These are phyloP conservation scores for Nigrospora sphaerica DNA, from an alignment of 2,329 filamentous ascomycete species.

Conservation along the genomic window DNA sequence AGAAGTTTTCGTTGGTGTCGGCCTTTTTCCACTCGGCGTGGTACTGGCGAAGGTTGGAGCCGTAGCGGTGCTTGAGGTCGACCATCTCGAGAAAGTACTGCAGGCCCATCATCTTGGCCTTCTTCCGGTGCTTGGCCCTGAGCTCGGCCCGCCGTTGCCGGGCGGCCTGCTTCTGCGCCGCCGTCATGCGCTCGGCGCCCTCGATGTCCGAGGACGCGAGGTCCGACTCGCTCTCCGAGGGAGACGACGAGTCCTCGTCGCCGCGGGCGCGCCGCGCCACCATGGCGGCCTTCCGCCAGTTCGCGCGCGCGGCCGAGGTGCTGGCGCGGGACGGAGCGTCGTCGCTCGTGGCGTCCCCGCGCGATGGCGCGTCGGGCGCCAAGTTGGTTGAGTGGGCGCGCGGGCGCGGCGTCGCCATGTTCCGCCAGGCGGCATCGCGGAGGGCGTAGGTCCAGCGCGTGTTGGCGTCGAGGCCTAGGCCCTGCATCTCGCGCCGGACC, in stretches of 20 bases:
- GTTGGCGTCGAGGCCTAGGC: constrained; percentile 60
- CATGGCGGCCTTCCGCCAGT: constrained; percentile 69
- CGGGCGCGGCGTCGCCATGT: constrained; percentile 38
- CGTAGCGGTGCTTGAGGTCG: constrained; percentile 80
- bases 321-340: constrained; percentile 9
- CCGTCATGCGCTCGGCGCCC: constrained; percentile 15
- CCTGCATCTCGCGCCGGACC: constrained; percentile 61
- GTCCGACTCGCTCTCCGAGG: constrained; percentile 22
- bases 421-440: constrained; percentile 47
- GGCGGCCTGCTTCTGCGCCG: constrained; percentile 29
- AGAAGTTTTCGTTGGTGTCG: constrained; percentile 79
- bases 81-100: constrained; percentile 85
- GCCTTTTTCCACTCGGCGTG: constrained; percentile 77
- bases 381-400: constrained; percentile 10
- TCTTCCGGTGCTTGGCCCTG: constrained; percentile 52
- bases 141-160: constrained; percentile 37
- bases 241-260: constrained; percentile 47
- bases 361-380: no score
- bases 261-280: constrained; percentile 67
- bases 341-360: constrained; percentile 2
- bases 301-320: constrained; percentile 44
- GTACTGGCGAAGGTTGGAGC: constrained; percentile 73
- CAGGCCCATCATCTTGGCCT: constrained; percentile 73
- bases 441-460: constrained; percentile 66
- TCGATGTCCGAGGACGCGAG: constrained; percentile 20